Evolutionary conservation across 2,329 filamentous ascomycete species (phyloP), one percentile per base, ranked within the genome.

Genomic region (Sphaerulina musiva): DNA sequence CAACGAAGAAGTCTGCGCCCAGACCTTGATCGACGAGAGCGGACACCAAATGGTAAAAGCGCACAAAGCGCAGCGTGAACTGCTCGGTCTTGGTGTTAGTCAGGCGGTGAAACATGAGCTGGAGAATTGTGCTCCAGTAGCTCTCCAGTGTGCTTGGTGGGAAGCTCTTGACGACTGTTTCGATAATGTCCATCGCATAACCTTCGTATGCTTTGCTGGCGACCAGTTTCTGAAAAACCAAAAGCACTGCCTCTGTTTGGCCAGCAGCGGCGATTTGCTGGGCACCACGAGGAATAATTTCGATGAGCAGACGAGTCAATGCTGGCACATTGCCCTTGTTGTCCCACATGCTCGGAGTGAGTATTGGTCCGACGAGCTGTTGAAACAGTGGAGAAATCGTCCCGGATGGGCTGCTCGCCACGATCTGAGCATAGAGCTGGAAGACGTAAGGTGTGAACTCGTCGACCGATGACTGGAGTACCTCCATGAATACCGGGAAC

Each of bases 401-500:
- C n/a, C 82, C 85, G 0, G 85, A 80, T 0, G 89, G 87, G 64
- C 93, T 92, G 6, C 86, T 83, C 72, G 97, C 92, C 2, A 98
- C 80, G 11, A 98, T 80, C 49, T 92, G 88, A 2, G 92, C 89
- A 59, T 97, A 87, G 36, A 98, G 81, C 70, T 98, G 93, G 78
- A 98, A 95, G 51, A 97, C 84, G 64, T 97, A 98, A 4, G 92
- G 93, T 67, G 89, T 86, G 68, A 98, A 98, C 73, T 98, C 93
- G 61, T 90, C 85, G 26, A 97, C 85, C 65, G 93, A 89, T 60
- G 88, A 85, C 17, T 83, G 80, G 32, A 98, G 78, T 48, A 96
- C 85, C 53, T 80, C 78, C 54, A 89, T 85, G 69, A 97, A 93
- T 1, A 91, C 87, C 51, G 83, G 78, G 77, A 93, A 96, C 1